Evolutionary conservation across 139 green algal genomes (phyloP), one percentile per base, ranked within the genome.

Genomic region (Limnomonas spitsbergensis): DNA sequence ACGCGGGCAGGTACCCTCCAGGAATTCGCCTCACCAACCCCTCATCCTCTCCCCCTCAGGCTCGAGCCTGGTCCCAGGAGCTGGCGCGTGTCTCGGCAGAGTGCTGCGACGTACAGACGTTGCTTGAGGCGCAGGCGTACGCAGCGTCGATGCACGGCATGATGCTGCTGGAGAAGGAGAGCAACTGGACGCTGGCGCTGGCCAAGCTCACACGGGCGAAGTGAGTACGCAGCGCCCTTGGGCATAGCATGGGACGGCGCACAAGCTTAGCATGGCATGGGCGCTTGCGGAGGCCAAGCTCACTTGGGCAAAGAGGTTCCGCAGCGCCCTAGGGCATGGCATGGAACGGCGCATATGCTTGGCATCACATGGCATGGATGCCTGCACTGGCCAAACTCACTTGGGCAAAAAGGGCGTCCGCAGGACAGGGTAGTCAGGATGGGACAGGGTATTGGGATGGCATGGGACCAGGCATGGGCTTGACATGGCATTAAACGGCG

Each of bases 101-200:
- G 39, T 66, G 70, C 40, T 89, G 86, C 52, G 90, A 97, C 73
- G 79, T 87, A 0, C 82, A 88, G n/a, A 92, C 84, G 1, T 69
- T 78, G 2, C 82, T 98, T 37, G 95, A 98, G 82, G 92, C 92
- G 1, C 89, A 97, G 75, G 94, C 91, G 1, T 98, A 98, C 67
- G 76, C 78, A 2, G 71, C 83, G 3, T 94, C 83, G 78, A 91
- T 98, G 86, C 29, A 38, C 0, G 94, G 93, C 61, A 92, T 73
- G 32, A 47, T 91, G 70, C 83, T 94, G 38, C 80, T 96, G 81
- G 94, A 98, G 83, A 85, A 87, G 56, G 92, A 94, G 83, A 84
- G 26, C 1, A 85, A 96, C 83, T 97, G 90, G 92, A 78, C 84
- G 66, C 36, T 39, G 29, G 94, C 94, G 4, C 84, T 97, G 32